Base-by-base conservation (phyloP, 2,329 filamentous ascomycete genomes). In the Aphanocladium album region DNA sequence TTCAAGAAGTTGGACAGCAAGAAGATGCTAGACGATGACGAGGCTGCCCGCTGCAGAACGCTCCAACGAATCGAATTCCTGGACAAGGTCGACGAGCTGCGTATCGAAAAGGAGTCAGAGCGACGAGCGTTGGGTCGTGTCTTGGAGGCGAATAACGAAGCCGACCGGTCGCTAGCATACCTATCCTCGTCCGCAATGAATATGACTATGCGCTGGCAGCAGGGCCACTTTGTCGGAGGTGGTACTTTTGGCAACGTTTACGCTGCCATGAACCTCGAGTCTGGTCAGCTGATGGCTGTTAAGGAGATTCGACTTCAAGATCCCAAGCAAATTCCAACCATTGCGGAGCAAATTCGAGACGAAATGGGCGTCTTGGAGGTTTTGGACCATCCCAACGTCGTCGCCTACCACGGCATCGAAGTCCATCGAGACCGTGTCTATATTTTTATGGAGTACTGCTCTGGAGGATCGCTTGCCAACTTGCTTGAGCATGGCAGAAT, bases 381-480 rank as follows among this genome's bases (percentile, higher is more conserved):
- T 1, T 83, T 99, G 50, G 93, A 99, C 70, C 95, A 99, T 71
- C 95, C 95, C 23, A 99, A 99, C 71, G 91, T 99, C 63, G 96
- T 99, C 23, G 93, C 92, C 11, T 99, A 99, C 76, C 95, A 95
- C 71, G 95, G 95, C 62, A 98, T 99, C 69, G 95, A 99, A 74
- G 95, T 97, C 2, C 95, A 99, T 75, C 86, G 95, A 64, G 95
- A 99, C 80, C 95, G 96, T 71, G 95, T 99, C n/a, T 99, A 98
- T 75, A 97, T 99, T 67, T 99, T 99, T 73, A 99, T 99, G 95
- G 95, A 99, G 74, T 98, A 96, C 75, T 99, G 95, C 74, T 96
- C 92, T 5, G 93, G 95, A 56, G 95, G 95, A 21, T 98, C 93
- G 17, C 81, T 99, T 53, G 93, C 95, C 46, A 89, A 85, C 55